phyloP scores from a whole-genome alignment of 2,329 filamentous ascomycete genomes.

The Botryotinia calthae region DNA sequence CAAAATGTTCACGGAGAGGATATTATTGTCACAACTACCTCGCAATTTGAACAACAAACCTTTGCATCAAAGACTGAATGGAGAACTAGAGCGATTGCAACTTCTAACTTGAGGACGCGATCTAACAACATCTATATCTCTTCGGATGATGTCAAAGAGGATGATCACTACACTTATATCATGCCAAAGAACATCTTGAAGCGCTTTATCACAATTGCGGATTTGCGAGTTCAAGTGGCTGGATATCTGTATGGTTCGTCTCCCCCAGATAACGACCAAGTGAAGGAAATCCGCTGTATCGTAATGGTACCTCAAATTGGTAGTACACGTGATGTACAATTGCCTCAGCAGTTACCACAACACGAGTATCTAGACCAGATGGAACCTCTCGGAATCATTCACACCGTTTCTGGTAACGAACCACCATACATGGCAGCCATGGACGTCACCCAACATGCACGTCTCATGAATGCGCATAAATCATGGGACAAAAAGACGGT shows the following conservation, averaged over 20 bases:
- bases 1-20: conserved; percentile 97
- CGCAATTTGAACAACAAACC: conserved; percentile 94
- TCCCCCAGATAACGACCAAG: conserved; percentile 88
- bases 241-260: conserved; percentile 93
- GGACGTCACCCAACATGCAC: conserved; percentile 92
- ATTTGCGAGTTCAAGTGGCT: conserved; percentile 93
- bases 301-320: conserved; percentile 98
- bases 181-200: conserved; percentile 99
- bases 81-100: conserved; percentile 94
- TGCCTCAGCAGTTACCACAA: conserved; percentile 85
- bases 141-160: conserved; percentile 86
- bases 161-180: conserved; percentile 87
- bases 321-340: conserved; percentile 84
- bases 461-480: conserved; percentile 79
- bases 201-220: conserved; percentile 95
- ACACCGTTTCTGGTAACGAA: conserved; percentile 93
- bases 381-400: conserved; percentile 91
- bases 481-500: conserved; percentile 84
- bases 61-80: conserved; percentile 99
- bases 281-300: conserved; percentile 96
- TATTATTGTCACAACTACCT: conserved; percentile 97
- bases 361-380: conserved; percentile 84
- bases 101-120: conserved; percentile 87
- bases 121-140: conserved; percentile 99
- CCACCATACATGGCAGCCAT: conserved; percentile 92